Percentiles rank a stretch among this genome's conserved stretches.
Conservation (phyloP, 2,329 filamentous ascomycete genomes). For the Xylariaceae sp. region DNA sequence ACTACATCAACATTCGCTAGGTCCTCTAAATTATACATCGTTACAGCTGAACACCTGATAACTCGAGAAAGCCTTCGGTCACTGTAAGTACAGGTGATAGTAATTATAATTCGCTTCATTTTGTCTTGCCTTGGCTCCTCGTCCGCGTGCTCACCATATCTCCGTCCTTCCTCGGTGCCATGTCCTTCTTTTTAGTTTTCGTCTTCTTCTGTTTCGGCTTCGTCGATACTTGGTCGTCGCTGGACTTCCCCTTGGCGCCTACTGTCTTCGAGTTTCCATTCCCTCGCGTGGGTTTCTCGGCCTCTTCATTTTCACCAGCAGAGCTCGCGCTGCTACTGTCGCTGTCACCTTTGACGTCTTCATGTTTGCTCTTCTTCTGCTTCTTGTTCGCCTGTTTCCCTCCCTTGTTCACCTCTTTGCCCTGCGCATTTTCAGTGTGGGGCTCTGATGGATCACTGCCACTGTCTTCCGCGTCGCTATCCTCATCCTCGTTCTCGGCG, state of each 20-base stretch:
- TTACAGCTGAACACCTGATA: too few species aligned
- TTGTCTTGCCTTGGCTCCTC: conserved; percentile 16
- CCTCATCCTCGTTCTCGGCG: conserved; percentile 3
- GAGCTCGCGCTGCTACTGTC: conserved; percentile 4
- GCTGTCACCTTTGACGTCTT: conserved; percentile 19
- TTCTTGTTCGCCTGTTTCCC: conserved; percentile 27
- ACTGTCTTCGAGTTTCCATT: conserved; percentile 6
- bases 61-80: too few species aligned
- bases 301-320: conserved; percentile 10
- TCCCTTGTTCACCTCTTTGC: conserved; percentile 25
- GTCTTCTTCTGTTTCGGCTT: conserved; percentile 3
- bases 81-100: background rate
- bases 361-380: conserved; percentile 23
- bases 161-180: conserved; percentile 13
- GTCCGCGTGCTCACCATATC: conserved; percentile 22
- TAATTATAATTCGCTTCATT: background rate
- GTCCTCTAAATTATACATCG: too few species aligned
- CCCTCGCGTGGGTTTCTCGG: conserved; percentile 9
- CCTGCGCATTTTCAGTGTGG: conserved; percentile 16
- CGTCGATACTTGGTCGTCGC: conserved; percentile 1
- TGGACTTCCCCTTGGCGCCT: background rate
- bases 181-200: conserved; percentile 3
- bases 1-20: too few species aligned
- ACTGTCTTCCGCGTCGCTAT: conserved; percentile 1
- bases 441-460: conserved; percentile 3